Evolutionary conservation across 805 yeast genomes (phyloP).

Genomic region (Pichia kluyveri): DNA sequence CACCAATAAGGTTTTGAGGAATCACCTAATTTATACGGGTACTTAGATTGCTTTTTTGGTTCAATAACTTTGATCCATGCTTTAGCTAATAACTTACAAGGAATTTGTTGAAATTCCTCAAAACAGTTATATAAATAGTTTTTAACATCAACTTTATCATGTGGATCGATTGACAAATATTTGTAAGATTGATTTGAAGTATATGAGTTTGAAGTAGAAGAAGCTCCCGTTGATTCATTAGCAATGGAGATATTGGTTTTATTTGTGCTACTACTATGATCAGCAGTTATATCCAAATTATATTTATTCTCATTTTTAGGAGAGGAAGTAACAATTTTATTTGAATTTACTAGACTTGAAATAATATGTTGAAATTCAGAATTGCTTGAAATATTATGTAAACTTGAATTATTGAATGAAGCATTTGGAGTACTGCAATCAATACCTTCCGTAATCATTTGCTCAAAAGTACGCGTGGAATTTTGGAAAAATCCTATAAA

Average conservation of each 20-base stretch:
- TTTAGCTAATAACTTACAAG: conserved; percentile 57
- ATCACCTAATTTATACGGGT: conserved; percentile 52
- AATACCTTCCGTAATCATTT: conserved; percentile 1
- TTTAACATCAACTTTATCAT: conserved; percentile 14
- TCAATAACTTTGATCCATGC: conserved; percentile 59
- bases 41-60: conserved; percentile 54
- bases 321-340: conserved; percentile 2
- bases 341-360: conserved; percentile 4
- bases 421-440: conserved; percentile 2
- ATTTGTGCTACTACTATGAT: neutral
- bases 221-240: neutral
- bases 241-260: neutral
- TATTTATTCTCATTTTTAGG: neutral
- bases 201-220: neutral
- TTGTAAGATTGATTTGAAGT: conserved; percentile 1
- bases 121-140: conserved; percentile 24
- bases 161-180: conserved; percentile 12
- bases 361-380: conserved; percentile 3
- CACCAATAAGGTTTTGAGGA: conserved; percentile 57
- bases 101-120: conserved; percentile 37
- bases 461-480: conserved; percentile 1
- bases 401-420: neutral
- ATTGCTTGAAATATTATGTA: conserved; percentile 1
- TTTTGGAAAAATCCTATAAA: conserved; percentile 10
- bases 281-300: neutral